Conservation (phyloP, 2,329 filamentous ascomycete genomes). For the Fusarium circinatum region DNA sequence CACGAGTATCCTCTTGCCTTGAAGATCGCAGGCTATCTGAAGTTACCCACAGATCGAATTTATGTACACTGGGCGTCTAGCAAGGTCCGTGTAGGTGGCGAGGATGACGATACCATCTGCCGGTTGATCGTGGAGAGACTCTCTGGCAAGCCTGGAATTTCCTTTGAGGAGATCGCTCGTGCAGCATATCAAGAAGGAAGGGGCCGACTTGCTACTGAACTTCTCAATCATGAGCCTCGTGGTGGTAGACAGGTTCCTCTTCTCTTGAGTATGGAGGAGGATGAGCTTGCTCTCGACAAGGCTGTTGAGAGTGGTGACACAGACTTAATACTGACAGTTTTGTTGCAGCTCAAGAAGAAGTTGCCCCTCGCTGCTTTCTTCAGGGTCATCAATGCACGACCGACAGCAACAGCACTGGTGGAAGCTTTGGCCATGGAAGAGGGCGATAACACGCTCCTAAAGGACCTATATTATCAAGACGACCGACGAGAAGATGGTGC, state of each 20-base stretch:
- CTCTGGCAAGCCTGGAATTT: slow-evolving; percentile 89
- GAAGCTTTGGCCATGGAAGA: slow-evolving; percentile 80
- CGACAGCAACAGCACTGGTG: slow-evolving; percentile 87
- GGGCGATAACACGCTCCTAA: slow-evolving; percentile 81
- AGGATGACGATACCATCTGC: slow-evolving; percentile 90
- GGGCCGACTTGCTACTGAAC: slow-evolving; percentile 84
- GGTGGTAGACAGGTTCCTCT: slow-evolving; percentile 96
- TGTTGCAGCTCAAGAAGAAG: slow-evolving; percentile 89
- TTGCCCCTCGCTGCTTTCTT: slow-evolving; percentile 92
- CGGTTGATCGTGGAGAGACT: slow-evolving; percentile 87
- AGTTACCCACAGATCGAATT: slow-evolving; percentile 86
- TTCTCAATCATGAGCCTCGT: slow-evolving; percentile 92
- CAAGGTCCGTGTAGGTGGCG: slow-evolving; percentile 86
- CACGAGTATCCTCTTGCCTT: slow-evolving; percentile 92
- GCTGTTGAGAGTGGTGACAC: slow-evolving; percentile 96
- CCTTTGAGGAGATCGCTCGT: slow-evolving; percentile 92
- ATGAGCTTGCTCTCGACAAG: slow-evolving; percentile 94
- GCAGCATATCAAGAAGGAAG: slow-evolving; percentile 95
- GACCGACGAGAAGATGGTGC: slow-evolving; percentile 90
- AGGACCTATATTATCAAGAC: slow-evolving; percentile 97
- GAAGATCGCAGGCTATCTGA: slow-evolving; percentile 86
- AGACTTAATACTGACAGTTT: slow-evolving; percentile 89
- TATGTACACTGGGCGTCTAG: slow-evolving; percentile 97
- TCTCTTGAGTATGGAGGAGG: slow-evolving; percentile 93
- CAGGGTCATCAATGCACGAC: slow-evolving; percentile 85